Percentiles rank a stretch among this genome's conserved stretches.
Conservation (phyloP, 345 rosid genomes). For the Fremontodendron californicum region DNA sequence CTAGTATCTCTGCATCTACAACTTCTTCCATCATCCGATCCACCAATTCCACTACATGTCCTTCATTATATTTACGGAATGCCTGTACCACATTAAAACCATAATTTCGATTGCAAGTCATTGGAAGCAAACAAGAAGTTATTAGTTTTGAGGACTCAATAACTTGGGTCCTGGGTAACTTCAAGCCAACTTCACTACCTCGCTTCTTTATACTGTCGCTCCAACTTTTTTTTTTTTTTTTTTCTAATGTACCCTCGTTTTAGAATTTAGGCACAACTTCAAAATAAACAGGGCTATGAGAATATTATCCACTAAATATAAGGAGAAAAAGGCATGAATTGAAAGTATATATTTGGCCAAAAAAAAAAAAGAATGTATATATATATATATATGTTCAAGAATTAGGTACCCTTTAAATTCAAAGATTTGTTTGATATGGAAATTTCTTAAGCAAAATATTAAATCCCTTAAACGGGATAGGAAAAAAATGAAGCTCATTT, state of each 20-base stretch:
- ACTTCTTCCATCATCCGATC: slow-evolving; percentile 63
- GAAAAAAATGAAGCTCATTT: no score
- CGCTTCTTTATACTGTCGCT: neutral
- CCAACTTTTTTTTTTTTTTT: neutral
- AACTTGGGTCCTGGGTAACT: neutral
- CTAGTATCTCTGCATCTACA: slow-evolving; percentile 41
- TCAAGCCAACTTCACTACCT: neutral
- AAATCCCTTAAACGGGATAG: no score
- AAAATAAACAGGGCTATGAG: neutral
- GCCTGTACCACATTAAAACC: slow-evolving; percentile 44
- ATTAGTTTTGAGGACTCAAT: neutral
- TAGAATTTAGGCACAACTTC: neutral
- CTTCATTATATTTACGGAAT: slow-evolving; percentile 63
- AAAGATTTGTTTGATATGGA: no score
- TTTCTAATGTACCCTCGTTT: neutral
- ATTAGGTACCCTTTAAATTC: no score
- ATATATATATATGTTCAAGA: no score
- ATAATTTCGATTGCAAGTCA: neutral
- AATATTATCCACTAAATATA: neutral
- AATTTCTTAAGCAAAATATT: no score
- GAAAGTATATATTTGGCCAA: no score
- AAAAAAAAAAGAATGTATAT: no score
- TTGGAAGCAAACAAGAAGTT: neutral
- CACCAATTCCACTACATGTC: slow-evolving; percentile 46
- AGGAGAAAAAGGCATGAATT: neutral